phyloP scores from a whole-genome alignment of 2,329 filamentous ascomycete species.

The Teratosphaeria epicoccoides region DNA sequence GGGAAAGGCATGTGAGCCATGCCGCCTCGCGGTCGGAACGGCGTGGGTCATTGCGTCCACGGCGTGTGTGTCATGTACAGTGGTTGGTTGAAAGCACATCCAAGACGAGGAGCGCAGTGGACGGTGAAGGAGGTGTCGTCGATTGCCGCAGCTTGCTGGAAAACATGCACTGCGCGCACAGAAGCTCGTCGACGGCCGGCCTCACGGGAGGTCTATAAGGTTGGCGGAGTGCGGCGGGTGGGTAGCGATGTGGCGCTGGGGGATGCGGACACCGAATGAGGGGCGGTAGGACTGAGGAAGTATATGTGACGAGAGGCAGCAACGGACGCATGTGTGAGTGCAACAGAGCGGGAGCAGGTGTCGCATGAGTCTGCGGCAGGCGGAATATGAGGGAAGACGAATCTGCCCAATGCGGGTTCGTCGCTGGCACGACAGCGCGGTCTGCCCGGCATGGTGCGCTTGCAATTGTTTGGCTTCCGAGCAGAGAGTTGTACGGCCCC shows the following conservation, averaged over 20 bases:
- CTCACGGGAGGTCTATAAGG: not conserved
- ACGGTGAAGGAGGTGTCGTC: not conserved
- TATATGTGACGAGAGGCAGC: conserved; percentile 3
- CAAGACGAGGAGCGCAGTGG: not conserved
- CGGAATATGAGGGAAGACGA: conserved; percentile 1
- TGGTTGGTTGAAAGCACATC: not conserved
- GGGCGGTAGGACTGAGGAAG: conserved; percentile 2
- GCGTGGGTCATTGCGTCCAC: not conserved
- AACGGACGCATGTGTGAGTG: conserved; percentile 1
- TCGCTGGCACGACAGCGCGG: conserved; percentile 1
- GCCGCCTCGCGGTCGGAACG: not conserved
- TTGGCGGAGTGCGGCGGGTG: conserved; percentile 1
- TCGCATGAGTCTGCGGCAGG: not conserved
- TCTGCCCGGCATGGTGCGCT: not conserved
- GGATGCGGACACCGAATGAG: not conserved
- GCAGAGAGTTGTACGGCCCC: not conserved
- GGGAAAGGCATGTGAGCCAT: conserved; percentile 37
- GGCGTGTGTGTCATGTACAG: not conserved
- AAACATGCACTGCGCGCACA: not conserved
- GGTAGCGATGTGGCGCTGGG: conserved; percentile 2
- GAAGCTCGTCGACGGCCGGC: not conserved
- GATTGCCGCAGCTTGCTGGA: not conserved
- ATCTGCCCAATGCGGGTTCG: conserved; percentile 1
- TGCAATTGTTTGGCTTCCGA: not conserved
- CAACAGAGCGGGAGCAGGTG: not conserved